Evolutionary conservation across 139 green algal genomes (phyloP), one percentile per base, ranked within the genome.

Genomic region (Pleodorina starrii): DNA sequence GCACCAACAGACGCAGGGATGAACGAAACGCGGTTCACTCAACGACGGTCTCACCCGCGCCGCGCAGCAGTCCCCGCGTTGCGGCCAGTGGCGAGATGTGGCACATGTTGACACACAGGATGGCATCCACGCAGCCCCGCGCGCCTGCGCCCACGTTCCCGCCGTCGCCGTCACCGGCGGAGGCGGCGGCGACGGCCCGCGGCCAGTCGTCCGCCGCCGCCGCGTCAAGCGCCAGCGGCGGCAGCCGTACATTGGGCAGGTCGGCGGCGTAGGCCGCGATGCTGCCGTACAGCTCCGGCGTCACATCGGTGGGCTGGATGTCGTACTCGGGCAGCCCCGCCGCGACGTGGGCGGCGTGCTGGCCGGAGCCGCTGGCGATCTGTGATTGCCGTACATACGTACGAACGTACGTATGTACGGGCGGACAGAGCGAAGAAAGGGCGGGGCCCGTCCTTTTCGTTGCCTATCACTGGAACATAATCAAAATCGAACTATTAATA

Each of bases 61-160:
- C 93, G 12, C 5, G 1, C 32, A 96, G 35, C 46, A 96, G 78
- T 0, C 94, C 94, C 25, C 73, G 38, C 0, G 93, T 96, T 7
- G 87, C 91, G 21, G 42, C 69, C 88, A 89, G 92, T 0, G 94
- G 93, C 0, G 68, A 87, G 74, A 96, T 96, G 90, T 96, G 94
- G 36, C 63, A 90, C 92, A 95, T 91, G 86, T 95, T 96, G 63
- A 90, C 80, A 51, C 69, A 89, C 35, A 94, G 5, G 1, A 95
- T 75, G 9, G 88, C 77, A 35, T 63, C 85, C 5, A 43, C 40
- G 40, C 73, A 57, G 40, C 73, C 2, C 11, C 5, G 40, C 50
- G 50, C 14, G 14, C 50, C 16, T 1, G 2, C 21, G 48, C 32
- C 76, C 5, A 19, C 38, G 14, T 27, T 35, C 16, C 48, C 36